Percentiles rank a stretch among this genome's conserved stretches.
Conservation (phyloP, 1,139 yeast species). For the Eremothecium sinecaudum region DNA sequence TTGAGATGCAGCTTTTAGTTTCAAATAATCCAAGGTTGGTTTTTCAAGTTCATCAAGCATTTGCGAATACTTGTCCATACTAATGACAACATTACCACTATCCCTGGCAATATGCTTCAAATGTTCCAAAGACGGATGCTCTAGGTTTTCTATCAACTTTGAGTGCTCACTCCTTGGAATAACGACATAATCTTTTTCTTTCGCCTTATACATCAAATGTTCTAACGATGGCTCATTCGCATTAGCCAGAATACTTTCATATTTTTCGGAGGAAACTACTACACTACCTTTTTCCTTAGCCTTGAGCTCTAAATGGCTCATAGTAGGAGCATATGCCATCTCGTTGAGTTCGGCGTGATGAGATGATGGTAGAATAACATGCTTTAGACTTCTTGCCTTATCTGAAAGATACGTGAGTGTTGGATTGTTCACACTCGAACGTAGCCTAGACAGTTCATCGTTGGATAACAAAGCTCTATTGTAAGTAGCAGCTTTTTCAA, state of each 20-base stretch:
- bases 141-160: slow-evolving; percentile 13
- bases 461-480: slow-evolving; percentile 14
- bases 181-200: slow-evolving; percentile 9
- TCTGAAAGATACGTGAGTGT: slow-evolving; percentile 19
- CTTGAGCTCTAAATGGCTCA: slow-evolving; percentile 6
- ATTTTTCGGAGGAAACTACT: slow-evolving; percentile 3
- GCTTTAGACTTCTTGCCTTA: slow-evolving; percentile 31
- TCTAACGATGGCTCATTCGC: slow-evolving; percentile 10
- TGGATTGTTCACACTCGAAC: not conserved
- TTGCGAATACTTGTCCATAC: slow-evolving; percentile 27
- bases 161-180: slow-evolving; percentile 11
- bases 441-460: not conserved
- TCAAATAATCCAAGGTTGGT: slow-evolving; percentile 11
- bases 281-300: slow-evolving; percentile 4
- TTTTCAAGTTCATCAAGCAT: slow-evolving; percentile 6
- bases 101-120: slow-evolving; percentile 21
- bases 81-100: slow-evolving; percentile 27
- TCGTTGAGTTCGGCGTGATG: slow-evolving; percentile 29
- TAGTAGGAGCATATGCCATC: slow-evolving; percentile 11
- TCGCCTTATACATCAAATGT: slow-evolving; percentile 18
- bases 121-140: slow-evolving; percentile 17
- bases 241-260: slow-evolving; percentile 10
- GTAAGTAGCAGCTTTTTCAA: slow-evolving; percentile 9
- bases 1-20: slow-evolving; percentile 23
- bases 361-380: slow-evolving; percentile 25